phyloP scores from a whole-genome alignment of 805 yeast species.

The Zygotorulaspora sp. region DNA sequence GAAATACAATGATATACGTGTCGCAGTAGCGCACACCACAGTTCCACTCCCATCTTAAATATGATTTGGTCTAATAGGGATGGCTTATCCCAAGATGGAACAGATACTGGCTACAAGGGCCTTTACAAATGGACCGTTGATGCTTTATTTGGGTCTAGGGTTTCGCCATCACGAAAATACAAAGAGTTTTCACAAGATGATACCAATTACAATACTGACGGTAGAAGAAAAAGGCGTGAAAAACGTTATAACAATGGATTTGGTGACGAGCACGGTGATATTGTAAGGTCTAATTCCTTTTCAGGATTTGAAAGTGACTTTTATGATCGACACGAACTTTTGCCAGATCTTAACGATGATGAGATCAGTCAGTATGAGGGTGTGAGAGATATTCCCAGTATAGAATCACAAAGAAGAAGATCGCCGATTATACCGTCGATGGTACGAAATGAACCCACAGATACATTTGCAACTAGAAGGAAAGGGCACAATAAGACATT shows the following conservation, averaged over 20 bases:
- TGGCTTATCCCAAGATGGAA: constrained; percentile 11
- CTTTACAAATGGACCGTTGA: constrained; percentile 32
- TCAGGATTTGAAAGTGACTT: constrained; percentile 24
- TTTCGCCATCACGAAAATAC: constrained; percentile 31
- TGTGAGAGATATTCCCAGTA: background rate
- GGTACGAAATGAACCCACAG: constrained; percentile 17
- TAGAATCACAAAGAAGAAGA: background rate
- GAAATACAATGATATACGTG: too few relatives aligned
- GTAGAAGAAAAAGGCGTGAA: constrained; percentile 2
- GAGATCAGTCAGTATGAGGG: constrained; percentile 4
- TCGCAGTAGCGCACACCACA: too few relatives aligned
- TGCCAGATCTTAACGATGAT: constrained; percentile 15
- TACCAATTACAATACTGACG: constrained; percentile 19
- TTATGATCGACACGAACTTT: constrained; percentile 26
- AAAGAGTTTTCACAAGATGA: constrained; percentile 28
- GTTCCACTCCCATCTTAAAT: background rate
- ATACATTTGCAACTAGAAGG: constrained; percentile 25
- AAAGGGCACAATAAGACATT: constrained; percentile 4
- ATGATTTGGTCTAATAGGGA: constrained; percentile 8
- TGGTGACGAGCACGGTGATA: background rate
- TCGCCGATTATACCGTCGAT: constrained; percentile 4
- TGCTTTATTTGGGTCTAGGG: constrained; percentile 29
- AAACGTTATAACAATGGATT: constrained; percentile 5
- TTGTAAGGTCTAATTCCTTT: constrained; percentile 27
- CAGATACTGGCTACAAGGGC: constrained; percentile 15